Base-by-base conservation (phyloP, 495 filamentous ascomycete species). In the Podospora fimiseda region DNA sequence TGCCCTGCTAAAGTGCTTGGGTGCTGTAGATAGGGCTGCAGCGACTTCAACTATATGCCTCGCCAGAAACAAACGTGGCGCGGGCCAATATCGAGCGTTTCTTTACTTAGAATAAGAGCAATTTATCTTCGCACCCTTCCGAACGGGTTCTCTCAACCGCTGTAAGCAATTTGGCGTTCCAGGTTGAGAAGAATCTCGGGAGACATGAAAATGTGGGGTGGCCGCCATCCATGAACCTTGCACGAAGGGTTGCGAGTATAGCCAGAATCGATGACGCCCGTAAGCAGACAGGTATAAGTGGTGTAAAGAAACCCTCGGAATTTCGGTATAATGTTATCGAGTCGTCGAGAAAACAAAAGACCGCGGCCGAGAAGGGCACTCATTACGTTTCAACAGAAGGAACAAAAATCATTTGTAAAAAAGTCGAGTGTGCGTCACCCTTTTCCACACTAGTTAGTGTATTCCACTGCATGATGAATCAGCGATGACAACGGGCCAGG, bases 21-120 rank as follows among this genome's bases (percentile, higher is more conserved):
- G 44, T 47, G 44, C 44, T 30, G n/a, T 39, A 41, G 58, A 56
- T 63, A 63, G 62, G 64, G 64, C 59, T 65, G 60, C 60, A 65
- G 48, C 41, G 42, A 42, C 51, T 47, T 56, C 44, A 40, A 37
- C 20, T 22, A 37, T 23, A 39, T 37, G n/a, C 36, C 16, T n/a
- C 27, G 46, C 40, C 11, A 39, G 15, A 20, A 51, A 16, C 1
- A 43, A 50, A 39, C 18, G 40, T 52, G 56, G 41, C 53, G 58
- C 36, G 43, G 45, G 40, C 11, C 52, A 53, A 60, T 60, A 57
- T 62, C 40, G 41, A 24, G 22, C 52, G 64, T 61, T 67, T 55
- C 64, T 61, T 67, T 62, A 61, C 61, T 67, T 67, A 64, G 64
- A 64, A 62, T 42, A 36, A 15, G 15, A 4, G 50, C 54, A 62